Conservation (phyloP, 768 basidiomycete species). For the Auriscalpium vulgare region DNA sequence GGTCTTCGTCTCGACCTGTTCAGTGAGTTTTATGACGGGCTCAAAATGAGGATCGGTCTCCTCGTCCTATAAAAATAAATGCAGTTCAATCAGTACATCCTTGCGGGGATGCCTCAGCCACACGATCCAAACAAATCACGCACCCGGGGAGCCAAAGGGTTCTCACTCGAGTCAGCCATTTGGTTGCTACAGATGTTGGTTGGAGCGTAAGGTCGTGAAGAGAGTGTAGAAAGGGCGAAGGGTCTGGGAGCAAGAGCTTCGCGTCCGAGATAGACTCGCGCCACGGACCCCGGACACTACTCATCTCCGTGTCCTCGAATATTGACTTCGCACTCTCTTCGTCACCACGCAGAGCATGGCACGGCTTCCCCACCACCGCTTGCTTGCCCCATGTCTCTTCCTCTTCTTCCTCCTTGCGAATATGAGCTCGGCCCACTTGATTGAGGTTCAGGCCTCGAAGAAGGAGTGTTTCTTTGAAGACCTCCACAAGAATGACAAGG, state of each 20-base stretch:
- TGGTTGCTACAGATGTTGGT: not conserved
- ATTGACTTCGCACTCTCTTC: not conserved
- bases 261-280: conserved; percentile 6
- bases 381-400: conserved; percentile 35
- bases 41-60: conserved; percentile 89
- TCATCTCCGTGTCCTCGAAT: not conserved
- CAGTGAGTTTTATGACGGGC: conserved; percentile 93
- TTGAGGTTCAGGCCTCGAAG: conserved; percentile 67
- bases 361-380: conserved; percentile 29
- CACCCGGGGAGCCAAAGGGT: conserved; percentile 69
- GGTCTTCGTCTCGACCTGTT: conserved; percentile 93
- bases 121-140: conserved; percentile 21
- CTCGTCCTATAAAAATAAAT: conserved; percentile 38
- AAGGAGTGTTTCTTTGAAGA: conserved; percentile 98
- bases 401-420: conserved; percentile 25
- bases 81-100: conserved; percentile 15
- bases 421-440: conserved; percentile 54
- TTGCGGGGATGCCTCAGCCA: not conserved
- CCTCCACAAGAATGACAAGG: conserved; percentile 86
- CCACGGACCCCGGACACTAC: conserved; percentile 8
- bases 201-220: conserved; percentile 8
- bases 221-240: conserved; percentile 9
- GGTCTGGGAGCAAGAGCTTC: conserved; percentile 19
- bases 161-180: conserved; percentile 19
- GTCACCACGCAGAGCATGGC: conserved; percentile 23